Evolutionary conservation across 768 basidiomycete species (phyloP).

Genomic region (Mycena galopus): DNA sequence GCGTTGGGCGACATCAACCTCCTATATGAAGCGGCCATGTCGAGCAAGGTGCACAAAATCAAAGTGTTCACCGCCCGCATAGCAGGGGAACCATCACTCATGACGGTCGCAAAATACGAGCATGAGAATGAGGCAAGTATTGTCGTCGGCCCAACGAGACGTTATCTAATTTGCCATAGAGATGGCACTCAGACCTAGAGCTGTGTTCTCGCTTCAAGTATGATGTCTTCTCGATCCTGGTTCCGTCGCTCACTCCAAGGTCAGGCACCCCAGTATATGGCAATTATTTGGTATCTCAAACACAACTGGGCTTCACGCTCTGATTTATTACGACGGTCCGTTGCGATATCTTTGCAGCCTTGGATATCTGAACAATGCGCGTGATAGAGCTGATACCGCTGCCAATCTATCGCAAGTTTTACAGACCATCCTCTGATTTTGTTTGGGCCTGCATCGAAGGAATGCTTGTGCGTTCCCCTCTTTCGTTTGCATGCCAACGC

Average conservation of each 20-base stretch:
- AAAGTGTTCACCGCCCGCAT: constrained; percentile 25
- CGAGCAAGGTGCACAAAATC: neutral
- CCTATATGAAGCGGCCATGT: constrained; percentile 6
- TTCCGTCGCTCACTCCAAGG: neutral
- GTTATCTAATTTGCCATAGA: neutral
- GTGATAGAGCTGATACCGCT: constrained; percentile 12
- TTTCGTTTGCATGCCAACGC: neutral
- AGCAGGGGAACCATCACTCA: neutral
- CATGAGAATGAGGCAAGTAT: neutral
- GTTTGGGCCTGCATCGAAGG: constrained; percentile 15
- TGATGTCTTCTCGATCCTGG: neutral
- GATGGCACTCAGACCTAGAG: neutral
- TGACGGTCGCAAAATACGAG: constrained; percentile 22
- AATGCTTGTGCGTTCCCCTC: constrained; percentile 2
- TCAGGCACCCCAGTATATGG: constrained; percentile 14
- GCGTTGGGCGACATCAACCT: constrained; percentile 28
- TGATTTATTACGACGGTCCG: constrained; percentile 20
- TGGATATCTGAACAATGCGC: neutral
- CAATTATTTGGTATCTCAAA: constrained; percentile 16
- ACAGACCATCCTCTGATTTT: constrained; percentile 10
- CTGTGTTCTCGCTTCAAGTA: neutral
- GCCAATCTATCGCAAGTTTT: neutral
- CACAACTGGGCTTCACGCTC: neutral
- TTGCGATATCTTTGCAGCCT: neutral
- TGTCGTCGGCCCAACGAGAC: neutral